Conservation (phyloP, 805 yeast genomes). For the Cyberlindnera sargentensis region DNA sequence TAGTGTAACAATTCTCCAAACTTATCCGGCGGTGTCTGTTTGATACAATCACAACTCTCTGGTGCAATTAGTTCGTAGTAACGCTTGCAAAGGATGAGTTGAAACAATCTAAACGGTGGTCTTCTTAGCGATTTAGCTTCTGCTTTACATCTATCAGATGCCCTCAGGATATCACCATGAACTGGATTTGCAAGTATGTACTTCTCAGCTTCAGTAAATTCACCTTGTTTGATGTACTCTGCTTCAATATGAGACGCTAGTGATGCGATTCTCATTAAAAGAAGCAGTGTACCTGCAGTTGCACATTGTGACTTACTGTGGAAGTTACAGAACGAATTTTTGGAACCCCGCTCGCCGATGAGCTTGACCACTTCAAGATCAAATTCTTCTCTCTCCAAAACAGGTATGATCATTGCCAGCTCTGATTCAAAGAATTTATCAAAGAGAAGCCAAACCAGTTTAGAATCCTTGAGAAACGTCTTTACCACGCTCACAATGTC, state of each 20-base stretch:
- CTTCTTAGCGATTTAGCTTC: constrained; percentile 6
- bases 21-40: constrained; percentile 2
- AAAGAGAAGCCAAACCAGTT: constrained; percentile 12
- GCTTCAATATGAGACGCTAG: constrained; percentile 1
- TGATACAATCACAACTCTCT: constrained; percentile 15
- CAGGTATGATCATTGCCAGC: constrained; percentile 7
- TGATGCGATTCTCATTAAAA: constrained; percentile 12
- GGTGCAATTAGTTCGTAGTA: constrained; percentile 8
- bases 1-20: constrained; percentile 11
- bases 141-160: constrained; percentile 2
- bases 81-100: constrained; percentile 6
- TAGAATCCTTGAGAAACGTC: constrained; percentile 4
- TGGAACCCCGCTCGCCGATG: constrained; percentile 8
- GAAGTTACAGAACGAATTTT: constrained; percentile 1
- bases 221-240: background rate
- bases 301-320: constrained; percentile 8
- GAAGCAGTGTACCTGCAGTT: constrained; percentile 6
- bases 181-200: background rate
- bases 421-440: constrained; percentile 15
- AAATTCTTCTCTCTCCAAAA: constrained; percentile 11
- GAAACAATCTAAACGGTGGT: constrained; percentile 9
- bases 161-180: background rate
- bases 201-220: background rate
- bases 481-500: background rate
- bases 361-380: constrained; percentile 1